Percentiles rank a stretch among this genome's conserved stretches.
These are phyloP conservation scores for Sclerotiophoma versabilis DNA, from an alignment of 2,329 filamentous ascomycete species.

Conservation along the genomic window DNA sequence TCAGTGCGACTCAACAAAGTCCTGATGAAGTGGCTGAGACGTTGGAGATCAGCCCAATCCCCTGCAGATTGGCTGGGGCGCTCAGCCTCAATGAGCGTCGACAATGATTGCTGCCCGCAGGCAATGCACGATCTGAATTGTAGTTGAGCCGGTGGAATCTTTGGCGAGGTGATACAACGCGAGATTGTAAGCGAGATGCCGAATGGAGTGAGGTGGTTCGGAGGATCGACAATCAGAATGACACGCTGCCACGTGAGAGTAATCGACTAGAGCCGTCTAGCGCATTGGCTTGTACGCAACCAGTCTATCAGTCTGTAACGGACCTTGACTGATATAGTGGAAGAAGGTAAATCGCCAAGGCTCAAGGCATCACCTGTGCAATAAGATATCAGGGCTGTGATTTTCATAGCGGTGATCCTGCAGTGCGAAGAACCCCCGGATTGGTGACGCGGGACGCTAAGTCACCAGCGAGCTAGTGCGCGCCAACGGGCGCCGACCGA, in stretches of 20 bases:
- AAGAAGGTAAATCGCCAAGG: neutral
- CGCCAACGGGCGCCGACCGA: conserved; percentile 6
- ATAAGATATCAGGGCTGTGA: neutral
- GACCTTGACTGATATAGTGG: neutral
- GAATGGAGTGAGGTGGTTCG: conserved; percentile 18
- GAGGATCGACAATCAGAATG: conserved; percentile 15
- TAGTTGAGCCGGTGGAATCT: neutral
- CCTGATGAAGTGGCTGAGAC: neutral
- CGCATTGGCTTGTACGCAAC: conserved; percentile 1
- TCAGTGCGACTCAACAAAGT: neutral
- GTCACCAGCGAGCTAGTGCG: conserved; percentile 3
- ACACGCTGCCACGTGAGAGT: conserved; percentile 18
- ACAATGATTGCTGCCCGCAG: conserved; percentile 15
- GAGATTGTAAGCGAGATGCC: conserved; percentile 18
- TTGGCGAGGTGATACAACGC: conserved; percentile 18
- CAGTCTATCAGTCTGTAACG: neutral
- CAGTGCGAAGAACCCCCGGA: neutral
- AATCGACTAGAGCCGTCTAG: conserved; percentile 5
- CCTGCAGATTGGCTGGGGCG: neutral
- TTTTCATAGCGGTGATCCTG: neutral
- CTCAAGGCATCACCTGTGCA: neutral
- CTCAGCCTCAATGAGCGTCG: conserved; percentile 2
- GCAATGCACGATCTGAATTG: conserved; percentile 10
- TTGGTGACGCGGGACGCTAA: conserved; percentile 4
- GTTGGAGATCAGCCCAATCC: neutral